Percentiles rank a stretch among this genome's conserved stretches.
These are phyloP conservation scores for Marchantia polymorpha DNA, from an alignment of 225 moss, liverwort and hornwort genomes.

Conservation along the genomic window DNA sequence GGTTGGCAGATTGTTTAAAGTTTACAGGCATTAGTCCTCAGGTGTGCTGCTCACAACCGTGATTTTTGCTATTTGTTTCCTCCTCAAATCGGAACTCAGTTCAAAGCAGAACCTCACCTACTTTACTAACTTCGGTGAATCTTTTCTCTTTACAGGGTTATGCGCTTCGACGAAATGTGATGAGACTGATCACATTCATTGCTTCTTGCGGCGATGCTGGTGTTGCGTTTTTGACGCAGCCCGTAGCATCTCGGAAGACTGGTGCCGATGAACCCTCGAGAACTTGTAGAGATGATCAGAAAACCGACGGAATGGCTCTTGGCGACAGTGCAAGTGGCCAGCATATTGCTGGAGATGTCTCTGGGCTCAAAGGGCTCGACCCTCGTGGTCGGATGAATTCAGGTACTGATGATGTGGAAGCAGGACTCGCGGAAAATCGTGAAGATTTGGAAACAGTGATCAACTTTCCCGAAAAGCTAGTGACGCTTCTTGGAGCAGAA, in stretches of 20 bases:
- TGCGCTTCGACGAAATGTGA: conserved; percentile 66
- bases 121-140: conserved; percentile 11
- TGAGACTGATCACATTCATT: conserved; percentile 73
- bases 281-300: conserved; percentile 14
- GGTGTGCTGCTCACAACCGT: conserved; percentile 39
- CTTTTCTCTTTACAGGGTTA: conserved; percentile 46
- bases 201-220: conserved; percentile 67
- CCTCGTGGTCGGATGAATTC: conserved; percentile 11
- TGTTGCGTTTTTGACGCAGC: conserved; percentile 55
- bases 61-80: neutral
- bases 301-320: conserved; percentile 12
- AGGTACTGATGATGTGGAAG: conserved; percentile 10
- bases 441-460: conserved; percentile 22
- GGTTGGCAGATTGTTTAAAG: conserved; percentile 64
- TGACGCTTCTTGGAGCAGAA: conserved; percentile 61
- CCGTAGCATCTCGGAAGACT: conserved; percentile 13
- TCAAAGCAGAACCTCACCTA: too few species aligned
- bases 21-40: conserved; percentile 57
- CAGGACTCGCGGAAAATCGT: conserved; percentile 9
- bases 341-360: conserved; percentile 19
- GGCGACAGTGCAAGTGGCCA: conserved; percentile 40
- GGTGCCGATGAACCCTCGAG: neutral
- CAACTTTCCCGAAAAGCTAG: conserved; percentile 53
- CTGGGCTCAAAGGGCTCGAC: conserved; percentile 18
- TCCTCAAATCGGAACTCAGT: neutral